Conservation (phyloP, 2,329 filamentous ascomycete genomes). For the Amylocarpus encephaloides region DNA sequence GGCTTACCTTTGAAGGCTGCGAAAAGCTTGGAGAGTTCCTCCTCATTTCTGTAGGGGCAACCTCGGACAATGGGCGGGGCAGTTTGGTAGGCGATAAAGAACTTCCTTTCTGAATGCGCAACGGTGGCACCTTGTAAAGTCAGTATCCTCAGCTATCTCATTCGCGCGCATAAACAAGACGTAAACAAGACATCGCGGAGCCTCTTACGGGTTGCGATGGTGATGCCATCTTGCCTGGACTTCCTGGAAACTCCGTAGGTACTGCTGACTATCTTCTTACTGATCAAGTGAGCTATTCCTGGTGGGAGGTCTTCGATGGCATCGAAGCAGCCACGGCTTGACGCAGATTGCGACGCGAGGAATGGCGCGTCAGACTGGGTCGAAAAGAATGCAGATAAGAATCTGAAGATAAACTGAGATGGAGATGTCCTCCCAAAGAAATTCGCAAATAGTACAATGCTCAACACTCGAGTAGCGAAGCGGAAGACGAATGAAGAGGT, state of each 20-base stretch:
- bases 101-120: constrained; percentile 70
- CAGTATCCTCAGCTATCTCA: not conserved
- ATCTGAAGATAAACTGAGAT: not conserved
- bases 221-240: constrained; percentile 19
- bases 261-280: not conserved
- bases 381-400: not conserved
- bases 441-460: not conserved
- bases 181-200: constrained; percentile 9
- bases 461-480: not conserved
- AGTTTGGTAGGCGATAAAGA: constrained; percentile 56
- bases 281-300: not conserved
- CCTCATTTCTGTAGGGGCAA: constrained; percentile 77
- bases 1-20: constrained; percentile 61
- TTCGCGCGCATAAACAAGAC: not conserved
- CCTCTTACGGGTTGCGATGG: constrained; percentile 24
- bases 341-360: constrained; percentile 17
- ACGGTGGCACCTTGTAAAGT: constrained; percentile 57
- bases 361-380: constrained; percentile 5
- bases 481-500: not conserved
- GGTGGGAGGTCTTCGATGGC: constrained; percentile 9
- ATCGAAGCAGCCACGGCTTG: constrained; percentile 15
- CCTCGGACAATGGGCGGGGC: constrained; percentile 77
- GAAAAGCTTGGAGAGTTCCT: constrained; percentile 92
- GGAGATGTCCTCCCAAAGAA: not conserved
- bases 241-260: not conserved